Base-by-base conservation (phyloP, 257 asterid genomes). In the Nicotiana noctiflora region DNA sequence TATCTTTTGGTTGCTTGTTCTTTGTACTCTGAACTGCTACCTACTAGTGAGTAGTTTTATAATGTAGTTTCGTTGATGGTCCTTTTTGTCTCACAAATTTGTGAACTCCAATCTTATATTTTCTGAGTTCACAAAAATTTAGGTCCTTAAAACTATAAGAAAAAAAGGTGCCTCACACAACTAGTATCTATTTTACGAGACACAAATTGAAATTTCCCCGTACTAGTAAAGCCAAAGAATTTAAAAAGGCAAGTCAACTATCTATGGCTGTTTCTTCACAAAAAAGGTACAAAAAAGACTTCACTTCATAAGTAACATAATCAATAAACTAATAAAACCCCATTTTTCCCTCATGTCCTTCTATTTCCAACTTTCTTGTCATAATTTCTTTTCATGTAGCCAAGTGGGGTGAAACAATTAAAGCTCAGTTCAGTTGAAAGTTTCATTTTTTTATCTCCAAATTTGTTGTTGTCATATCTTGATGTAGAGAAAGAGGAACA, bases 181-280 rank as follows among this genome's bases (percentile, higher is more conserved):
- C n/a, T n/a, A n/a, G n/a, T n/a, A n/a, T n/a, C n/a, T n/a, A n/a
- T n/a, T n/a, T n/a, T n/a, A n/a, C n/a, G n/a, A n/a, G n/a, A n/a
- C n/a, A n/a, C n/a, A n/a, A n/a, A n/a, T n/a, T n/a, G n/a, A n/a
- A n/a, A n/a, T n/a, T n/a, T n/a, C n/a, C n/a, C n/a, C n/a, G n/a
- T n/a, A n/a, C n/a, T n/a, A 59, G 74, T 21, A 60, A 46, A 78
- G 81, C 37, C 34, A 78, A 4, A 77, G 68, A 37, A 19, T 7
- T 83, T 18, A 59, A 72, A 82, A 27, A 82, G 44, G 68, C 53
- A 80, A 88, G 92, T 93, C 97, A 90, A 89, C 59, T 27, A 25
- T 81, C 86, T 51, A 68, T 44, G 32, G 21, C n/a, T 76, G 46
- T n/a, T 44, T 75, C 59, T 32, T 76, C 37, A 57, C 80, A 79